These are phyloP conservation scores for Xylaria sp. DNA, from an alignment of 2,329 filamentous ascomycete species.

Conservation along the genomic window DNA sequence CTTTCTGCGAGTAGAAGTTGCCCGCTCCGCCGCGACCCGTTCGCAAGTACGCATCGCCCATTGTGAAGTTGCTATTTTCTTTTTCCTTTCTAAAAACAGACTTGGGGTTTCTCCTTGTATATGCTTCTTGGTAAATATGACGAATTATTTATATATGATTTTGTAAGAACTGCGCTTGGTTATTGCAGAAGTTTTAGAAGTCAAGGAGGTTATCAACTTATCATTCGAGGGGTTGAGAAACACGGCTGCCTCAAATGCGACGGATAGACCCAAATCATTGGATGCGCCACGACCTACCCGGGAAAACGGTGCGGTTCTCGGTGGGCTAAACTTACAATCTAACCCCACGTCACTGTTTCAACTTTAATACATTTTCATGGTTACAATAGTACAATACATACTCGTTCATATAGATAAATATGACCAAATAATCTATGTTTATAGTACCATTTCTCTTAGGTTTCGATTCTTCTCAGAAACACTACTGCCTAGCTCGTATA, in stretches of 20 bases:
- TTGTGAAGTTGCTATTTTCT: constrained; percentile 18
- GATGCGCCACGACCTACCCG: constrained; percentile 26
- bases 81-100: not conserved
- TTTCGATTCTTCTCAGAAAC: not conserved
- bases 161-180: too few species aligned
- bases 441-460: too few species aligned
- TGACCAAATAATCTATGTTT: not conserved
- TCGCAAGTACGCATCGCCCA: constrained; percentile 60
- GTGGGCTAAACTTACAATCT: not conserved
- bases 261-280: not conserved
- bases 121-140: not conserved
- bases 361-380: not conserved
- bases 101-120: not conserved
- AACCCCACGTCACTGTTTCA: constrained; percentile 11
- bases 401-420: too few species aligned
- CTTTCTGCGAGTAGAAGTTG: constrained; percentile 67
- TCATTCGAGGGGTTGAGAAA: not conserved
- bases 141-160: not conserved
- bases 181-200: too few species aligned
- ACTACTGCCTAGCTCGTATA: not conserved
- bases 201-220: too few species aligned
- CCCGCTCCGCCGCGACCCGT: constrained; percentile 73
- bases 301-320: constrained; percentile 2
- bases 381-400: not conserved
- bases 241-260: constrained; percentile 5